Base-by-base conservation (phyloP, 768 basidiomycete species). In the Tephrocybe rancida region DNA sequence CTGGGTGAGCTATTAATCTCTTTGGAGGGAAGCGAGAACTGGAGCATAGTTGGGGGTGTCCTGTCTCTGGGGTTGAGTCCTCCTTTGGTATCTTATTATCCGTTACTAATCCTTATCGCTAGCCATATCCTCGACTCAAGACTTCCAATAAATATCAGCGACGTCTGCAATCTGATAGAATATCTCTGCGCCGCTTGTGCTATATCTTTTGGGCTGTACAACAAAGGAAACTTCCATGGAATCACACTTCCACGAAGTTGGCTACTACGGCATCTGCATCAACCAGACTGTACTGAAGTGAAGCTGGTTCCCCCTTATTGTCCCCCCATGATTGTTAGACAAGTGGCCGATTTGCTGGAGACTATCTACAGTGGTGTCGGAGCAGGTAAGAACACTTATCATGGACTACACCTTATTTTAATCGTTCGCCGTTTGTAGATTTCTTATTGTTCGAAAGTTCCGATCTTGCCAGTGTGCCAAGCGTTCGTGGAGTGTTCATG, bases 211-310 rank as follows among this genome's bases (percentile, higher is more conserved):
- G 65, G 64, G 0, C 61, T 66, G 50, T 57, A 60, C 25, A 34
- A 55, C 11, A 19, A 19, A 3, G 38, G 58, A 39, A 41, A 57
- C 14, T 63, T 83, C 0, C 78, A 86, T 60, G 69, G 72, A 14
- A 57, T 83, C 24, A 76, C 77, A 4, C 70, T 87, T 29, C 86
- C 86, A 0, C 74, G 74, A 2, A 78, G 74, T 47, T 87, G 84
- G 84, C 60, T 84, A 18, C 29, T 69, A 14, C 52, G 55, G 16
- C 47, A 64, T 48, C 54, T 68, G 9, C 45, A 48, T 32, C 55
- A 62, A 27, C 57, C 3, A 29, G 54, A 34, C n/a, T 6, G n/a
- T 35, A 54, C 35, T 16, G 26, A 59, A 45, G 57, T 43, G 42
- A 42, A 42, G 21, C 3, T 2, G 45, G 25, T 24, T 8, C 49